Evolutionary conservation across 257 asterid species (phyloP), one percentile per base, ranked within the genome.

Genomic region (Phtheirospermum japonicum): DNA sequence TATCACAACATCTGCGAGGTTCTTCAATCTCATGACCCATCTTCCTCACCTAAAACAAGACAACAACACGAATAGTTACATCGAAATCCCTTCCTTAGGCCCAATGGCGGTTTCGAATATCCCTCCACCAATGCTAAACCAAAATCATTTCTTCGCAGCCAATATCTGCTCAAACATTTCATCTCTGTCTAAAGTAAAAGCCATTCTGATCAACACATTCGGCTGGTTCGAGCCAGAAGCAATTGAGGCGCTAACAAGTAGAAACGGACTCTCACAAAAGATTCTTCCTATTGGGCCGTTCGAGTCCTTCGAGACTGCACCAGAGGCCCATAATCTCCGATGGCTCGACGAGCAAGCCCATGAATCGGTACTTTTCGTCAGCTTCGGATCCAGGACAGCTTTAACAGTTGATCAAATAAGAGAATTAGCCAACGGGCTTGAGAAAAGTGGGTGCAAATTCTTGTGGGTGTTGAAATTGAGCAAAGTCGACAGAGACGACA

Each of bases 381-480:
- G 79, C 77, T 82, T 79, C 31, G 88, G 88, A 11, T 77, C 72
- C 69, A 70, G 88, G 55, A 75, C 80, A 12, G 73, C 86, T 0
- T 50, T 84, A 52, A 37, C 83, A 13, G 65, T 18, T 18, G 75
- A 64, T 18, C 93, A 80, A 50, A 69, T 61, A 4, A 61, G 18
- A 20, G 83, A 85, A 56, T 6, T 85, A 11, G 80, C 64, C 4
- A 17, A 20, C 3, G 89, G 83, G 5, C 8, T 82, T 54, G 81
- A 61, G 31, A 70, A 23, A 30, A 65, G 83, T 10, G 71, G 65
- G 12, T 68, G 68, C 63, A 59, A 9, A 28, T 84, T 84, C 64
- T 23, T 82, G 57, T 82, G 85, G 87, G 76, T 66, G 40, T 8
- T 82, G 49, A 79, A 80, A 73, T 54, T 66, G 4, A 60, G 58